These are phyloP conservation scores for Cadophora malorum DNA, from an alignment of 2,329 filamentous ascomycete genomes.

Conservation along the genomic window DNA sequence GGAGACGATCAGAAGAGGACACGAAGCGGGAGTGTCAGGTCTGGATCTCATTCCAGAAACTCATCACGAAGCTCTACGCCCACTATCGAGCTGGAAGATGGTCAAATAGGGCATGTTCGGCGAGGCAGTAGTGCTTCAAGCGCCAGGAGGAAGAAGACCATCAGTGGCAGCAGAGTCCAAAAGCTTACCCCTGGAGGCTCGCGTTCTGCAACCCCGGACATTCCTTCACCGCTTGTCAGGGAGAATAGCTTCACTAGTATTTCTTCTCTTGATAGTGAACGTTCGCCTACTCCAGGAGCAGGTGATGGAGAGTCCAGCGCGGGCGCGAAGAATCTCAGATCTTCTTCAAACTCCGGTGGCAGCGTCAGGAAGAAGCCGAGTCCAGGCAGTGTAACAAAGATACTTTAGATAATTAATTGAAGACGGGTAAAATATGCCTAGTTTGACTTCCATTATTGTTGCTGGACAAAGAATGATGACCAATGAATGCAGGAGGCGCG, in stretches of 20 bases:
- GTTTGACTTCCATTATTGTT: neutral
- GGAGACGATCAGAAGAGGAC: conserved; percentile 43
- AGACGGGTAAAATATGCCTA: neutral
- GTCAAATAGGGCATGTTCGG: conserved; percentile 36
- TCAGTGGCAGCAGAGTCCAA: conserved; percentile 30
- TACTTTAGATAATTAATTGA: conserved; percentile 28
- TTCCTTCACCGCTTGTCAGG: conserved; percentile 42
- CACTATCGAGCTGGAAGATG: conserved; percentile 42
- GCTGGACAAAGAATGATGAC: neutral
- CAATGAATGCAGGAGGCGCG: neutral
- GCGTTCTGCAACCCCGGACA: conserved; percentile 42
- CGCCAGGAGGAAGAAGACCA: conserved; percentile 41
- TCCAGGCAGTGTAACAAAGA: conserved; percentile 30
- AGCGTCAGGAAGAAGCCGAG: conserved; percentile 28
- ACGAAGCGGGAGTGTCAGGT: conserved; percentile 42
- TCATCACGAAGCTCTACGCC: conserved; percentile 47
- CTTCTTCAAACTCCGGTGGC: conserved; percentile 29
- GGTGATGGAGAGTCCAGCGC: conserved; percentile 34
- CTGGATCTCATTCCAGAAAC: conserved; percentile 44
- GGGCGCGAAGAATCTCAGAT: conserved; percentile 23
- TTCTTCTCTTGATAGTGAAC: conserved; percentile 43
- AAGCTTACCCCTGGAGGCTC: conserved; percentile 41
- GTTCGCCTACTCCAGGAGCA: conserved; percentile 31
- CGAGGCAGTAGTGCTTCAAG: conserved; percentile 42
- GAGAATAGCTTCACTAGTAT: conserved; percentile 43